phyloP scores from a whole-genome alignment of 306 rosid species.

The Prunus davidiana region DNA sequence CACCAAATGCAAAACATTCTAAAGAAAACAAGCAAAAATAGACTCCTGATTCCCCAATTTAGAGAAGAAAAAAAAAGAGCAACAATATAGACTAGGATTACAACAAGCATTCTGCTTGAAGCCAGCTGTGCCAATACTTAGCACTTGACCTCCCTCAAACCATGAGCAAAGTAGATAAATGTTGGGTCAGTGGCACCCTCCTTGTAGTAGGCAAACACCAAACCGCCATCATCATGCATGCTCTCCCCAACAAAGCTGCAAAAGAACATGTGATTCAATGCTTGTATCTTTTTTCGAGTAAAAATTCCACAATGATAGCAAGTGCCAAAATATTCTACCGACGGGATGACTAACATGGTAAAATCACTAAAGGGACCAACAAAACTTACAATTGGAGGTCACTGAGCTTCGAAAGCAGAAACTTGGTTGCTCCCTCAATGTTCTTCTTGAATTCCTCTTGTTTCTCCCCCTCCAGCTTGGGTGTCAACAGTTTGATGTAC shows the following conservation, averaged over 20 bases:
- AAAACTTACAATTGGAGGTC: constrained; percentile 76
- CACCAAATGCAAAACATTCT: not conserved
- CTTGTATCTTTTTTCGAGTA: not conserved
- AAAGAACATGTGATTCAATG: not conserved
- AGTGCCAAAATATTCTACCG: not conserved
- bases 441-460: constrained; percentile 54
- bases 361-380: not conserved
- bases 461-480: constrained; percentile 48
- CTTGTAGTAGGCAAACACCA: constrained; percentile 93
- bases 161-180: constrained; percentile 66
- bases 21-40: constrained; percentile 5
- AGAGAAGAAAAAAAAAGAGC: constrained; percentile 9
- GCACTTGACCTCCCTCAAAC: constrained; percentile 94
- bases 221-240: constrained; percentile 66
- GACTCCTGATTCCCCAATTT: constrained; percentile 12
- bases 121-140: constrained; percentile 17
- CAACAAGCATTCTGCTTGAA: constrained; percentile 22
- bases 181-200: constrained; percentile 93
- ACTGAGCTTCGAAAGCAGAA: constrained; percentile 53
- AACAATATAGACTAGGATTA: constrained; percentile 22
- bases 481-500: constrained; percentile 62
- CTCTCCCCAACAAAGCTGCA: constrained; percentile 96
- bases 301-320: too few species aligned
- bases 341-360: not conserved
- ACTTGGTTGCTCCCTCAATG: constrained; percentile 79